Conservation (phyloP, 2,329 filamentous ascomycete genomes). For the Ophiostoma sp. region DNA sequence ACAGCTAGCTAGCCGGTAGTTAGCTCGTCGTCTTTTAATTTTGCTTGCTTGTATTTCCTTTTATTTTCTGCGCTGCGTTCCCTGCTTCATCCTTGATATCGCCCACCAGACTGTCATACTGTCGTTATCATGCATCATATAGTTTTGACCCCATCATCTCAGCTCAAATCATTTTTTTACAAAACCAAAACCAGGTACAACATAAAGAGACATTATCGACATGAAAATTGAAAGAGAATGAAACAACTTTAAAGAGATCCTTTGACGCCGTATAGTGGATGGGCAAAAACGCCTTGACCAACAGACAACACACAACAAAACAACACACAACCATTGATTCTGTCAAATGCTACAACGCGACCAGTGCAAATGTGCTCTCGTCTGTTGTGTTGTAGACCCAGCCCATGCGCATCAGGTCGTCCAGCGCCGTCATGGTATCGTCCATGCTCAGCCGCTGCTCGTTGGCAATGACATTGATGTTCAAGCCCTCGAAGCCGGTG, state of each 20-base stretch:
- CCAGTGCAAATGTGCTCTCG: slow-evolving; percentile 65
- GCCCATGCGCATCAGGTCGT: slow-evolving; percentile 70
- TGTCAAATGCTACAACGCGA: slow-evolving; percentile 18
- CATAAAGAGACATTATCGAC: neutral
- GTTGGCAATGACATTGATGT: slow-evolving; percentile 65
- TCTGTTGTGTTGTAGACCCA: slow-evolving; percentile 87
- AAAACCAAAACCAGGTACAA: neutral
- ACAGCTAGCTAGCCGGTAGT: neutral
- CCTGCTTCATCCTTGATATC: neutral
- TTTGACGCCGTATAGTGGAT: neutral
- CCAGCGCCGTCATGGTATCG: slow-evolving; percentile 70
- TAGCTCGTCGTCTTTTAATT: neutral
- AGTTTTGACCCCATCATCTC: neutral
- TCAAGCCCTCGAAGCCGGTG: slow-evolving; percentile 75
- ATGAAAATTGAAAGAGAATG: neutral
- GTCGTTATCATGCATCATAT: neutral
- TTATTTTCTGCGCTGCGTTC: too few relatives aligned
- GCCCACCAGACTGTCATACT: neutral
- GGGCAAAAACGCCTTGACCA: neutral
- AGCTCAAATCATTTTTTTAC: neutral
- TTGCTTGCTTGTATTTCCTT: neutral
- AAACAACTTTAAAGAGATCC: neutral
- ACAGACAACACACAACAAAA: neutral
- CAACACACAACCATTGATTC: neutral
- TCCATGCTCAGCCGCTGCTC: slow-evolving; percentile 41